Evolutionary conservation across 768 basidiomycete species (phyloP).

Genomic region (Guyanaporus albipodus): DNA sequence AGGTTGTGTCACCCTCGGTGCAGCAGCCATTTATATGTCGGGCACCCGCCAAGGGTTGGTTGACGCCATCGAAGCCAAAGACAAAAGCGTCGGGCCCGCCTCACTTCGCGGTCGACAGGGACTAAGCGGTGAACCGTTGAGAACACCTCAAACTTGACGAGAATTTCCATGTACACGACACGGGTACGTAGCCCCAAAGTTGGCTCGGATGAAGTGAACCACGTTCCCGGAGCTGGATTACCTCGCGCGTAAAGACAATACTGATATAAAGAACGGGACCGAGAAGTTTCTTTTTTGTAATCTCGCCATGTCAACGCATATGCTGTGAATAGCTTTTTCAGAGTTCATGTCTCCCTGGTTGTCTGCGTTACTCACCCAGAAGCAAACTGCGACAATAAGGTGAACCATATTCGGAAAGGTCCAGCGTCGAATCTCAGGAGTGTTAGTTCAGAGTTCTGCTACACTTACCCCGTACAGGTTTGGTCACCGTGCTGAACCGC

Average conservation of each 20-base stretch:
- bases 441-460: constrained; percentile 1
- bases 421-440: constrained; percentile 5
- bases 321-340: constrained; percentile 21
- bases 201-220: constrained; percentile 19
- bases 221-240: constrained; percentile 17
- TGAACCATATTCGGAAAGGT: constrained; percentile 21
- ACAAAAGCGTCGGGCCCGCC: constrained; percentile 35
- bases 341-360: constrained; percentile 6
- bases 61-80: constrained; percentile 26
- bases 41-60: constrained; percentile 17
- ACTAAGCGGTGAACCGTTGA: constrained; percentile 27
- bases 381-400: constrained; percentile 27
- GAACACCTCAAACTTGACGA: constrained; percentile 25
- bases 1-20: constrained; percentile 5
- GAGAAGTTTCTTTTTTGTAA: constrained; percentile 30
- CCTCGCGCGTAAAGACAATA: constrained; percentile 25
- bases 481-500: too few species aligned
- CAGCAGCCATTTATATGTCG: constrained; percentile 32
- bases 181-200: constrained; percentile 25
- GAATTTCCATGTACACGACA: constrained; percentile 25
- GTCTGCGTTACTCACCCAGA: constrained; percentile 21
- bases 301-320: constrained; percentile 33
- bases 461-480: too few species aligned
- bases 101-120: constrained; percentile 29
- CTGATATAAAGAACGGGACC: constrained; percentile 28